A percentile compares a stretch with the other conserved stretches of the same genome.
phyloP scores from a whole-genome alignment of 192 early-diverging fungal genomes.

The Allomyces macrogynus region DNA sequence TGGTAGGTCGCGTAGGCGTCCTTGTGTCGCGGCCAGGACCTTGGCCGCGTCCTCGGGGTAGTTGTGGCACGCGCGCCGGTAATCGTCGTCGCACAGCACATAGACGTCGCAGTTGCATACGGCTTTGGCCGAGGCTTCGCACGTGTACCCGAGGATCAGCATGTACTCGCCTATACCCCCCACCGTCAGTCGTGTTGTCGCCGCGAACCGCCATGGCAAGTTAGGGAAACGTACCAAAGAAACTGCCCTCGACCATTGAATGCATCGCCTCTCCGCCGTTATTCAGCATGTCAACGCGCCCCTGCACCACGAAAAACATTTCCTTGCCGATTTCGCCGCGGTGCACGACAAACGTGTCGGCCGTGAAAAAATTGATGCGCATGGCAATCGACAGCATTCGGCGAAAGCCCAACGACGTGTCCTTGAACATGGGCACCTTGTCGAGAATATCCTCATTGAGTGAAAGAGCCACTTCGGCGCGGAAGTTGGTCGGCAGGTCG shows the following conservation, averaged over 20 bases:
- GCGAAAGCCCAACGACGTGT: conserved; percentile 21
- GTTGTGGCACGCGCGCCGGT: conserved; percentile 17
- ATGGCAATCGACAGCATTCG: conserved; percentile 24
- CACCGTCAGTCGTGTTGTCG: no score
- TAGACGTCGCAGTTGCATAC: conserved; percentile 32
- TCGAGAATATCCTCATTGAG: conserved; percentile 27
- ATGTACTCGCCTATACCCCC: conserved; percentile 18
- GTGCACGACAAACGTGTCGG: conserved; percentile 28
- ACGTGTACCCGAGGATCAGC: conserved; percentile 21
- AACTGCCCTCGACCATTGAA: conserved; percentile 24
- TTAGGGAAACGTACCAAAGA: conserved; percentile 21
- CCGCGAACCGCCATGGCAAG: no score
- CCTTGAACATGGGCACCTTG: conserved; percentile 24
- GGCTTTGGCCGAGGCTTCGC: conserved; percentile 23
- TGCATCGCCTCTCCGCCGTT: conserved; percentile 15
- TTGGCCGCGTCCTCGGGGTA: conserved; percentile 19
- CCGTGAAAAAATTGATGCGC: conserved; percentile 28
- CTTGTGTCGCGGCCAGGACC: conserved; percentile 14
- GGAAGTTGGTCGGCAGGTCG: conserved; percentile 28
- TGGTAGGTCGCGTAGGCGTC: conserved; percentile 8
- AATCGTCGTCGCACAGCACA: conserved; percentile 19
- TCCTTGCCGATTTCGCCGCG: conserved; percentile 21
- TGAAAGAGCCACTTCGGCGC: conserved; percentile 25
- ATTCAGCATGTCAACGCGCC: conserved; percentile 24
- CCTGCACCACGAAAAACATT: conserved; percentile 32